Base-by-base conservation (phyloP, 305 asterid genomes). In the Stenogyne calaminthoides region DNA sequence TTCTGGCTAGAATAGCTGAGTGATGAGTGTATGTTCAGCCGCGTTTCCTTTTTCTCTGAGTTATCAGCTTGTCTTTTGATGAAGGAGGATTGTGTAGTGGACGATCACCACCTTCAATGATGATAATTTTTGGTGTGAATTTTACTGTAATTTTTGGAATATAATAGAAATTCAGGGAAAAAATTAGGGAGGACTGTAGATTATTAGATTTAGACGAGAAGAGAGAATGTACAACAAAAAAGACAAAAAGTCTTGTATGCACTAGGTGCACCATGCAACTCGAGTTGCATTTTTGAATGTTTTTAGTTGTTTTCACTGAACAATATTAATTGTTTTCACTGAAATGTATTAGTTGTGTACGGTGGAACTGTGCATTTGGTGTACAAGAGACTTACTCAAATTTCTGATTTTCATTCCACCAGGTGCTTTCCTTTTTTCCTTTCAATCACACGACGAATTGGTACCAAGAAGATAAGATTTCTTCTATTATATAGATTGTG, bases 81-180 rank as follows among this genome's bases (percentile, higher is more conserved):
- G 75, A 46, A 72, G 74, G 56, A 49, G 68, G 67, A 34, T 36
- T n/a, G 70, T 5, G 7, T 46, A 46, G 16, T 46, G 16, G 52
- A 12, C 5, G 52, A 46, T 46, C 52, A 46, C 18, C 4, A 14
- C 52, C 52, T 12, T 46, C 52, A 46, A 12, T 37, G 18, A 46
- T 12, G 52, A 46, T 46, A 46, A 46, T 46, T 46, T 32, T 37
- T 46, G 18, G 52, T 12, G 52, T 46, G 0, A 46, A 46, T 46
- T 46, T 46, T 46, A 14, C 7, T 47, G 2, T 47, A 40, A 9
- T 40, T 7, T 40, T 40, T 9, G 14, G 47, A 37, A 40, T 40
- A 2, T 40, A 47, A 47, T 47, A 14, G 54, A 47, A 3, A 14
- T 47, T n/a, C 6, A 14, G 55, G 55, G 55, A 47, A 47, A 15